A percentile compares a stretch with the other conserved stretches of the same genome.
Conservation (phyloP, 139 green algal genomes). For the Protoeuglena noctilucae region DNA sequence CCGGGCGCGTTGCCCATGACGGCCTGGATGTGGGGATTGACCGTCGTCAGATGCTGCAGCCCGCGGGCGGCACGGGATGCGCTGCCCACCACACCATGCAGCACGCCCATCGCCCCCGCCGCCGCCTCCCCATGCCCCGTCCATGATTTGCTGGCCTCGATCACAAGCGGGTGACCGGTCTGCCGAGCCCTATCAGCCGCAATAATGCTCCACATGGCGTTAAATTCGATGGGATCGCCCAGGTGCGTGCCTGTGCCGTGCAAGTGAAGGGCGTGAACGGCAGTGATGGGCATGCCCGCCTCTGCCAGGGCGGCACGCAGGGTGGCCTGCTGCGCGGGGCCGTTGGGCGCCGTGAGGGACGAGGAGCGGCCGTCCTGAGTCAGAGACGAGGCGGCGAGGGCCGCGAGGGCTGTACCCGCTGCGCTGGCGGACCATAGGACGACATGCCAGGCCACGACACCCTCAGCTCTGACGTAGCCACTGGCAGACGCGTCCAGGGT, state of each 20-base stretch:
- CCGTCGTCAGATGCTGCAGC: slow-evolving; percentile 22
- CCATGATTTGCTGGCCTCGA: not conserved
- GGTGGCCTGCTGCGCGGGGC: slow-evolving; percentile 21
- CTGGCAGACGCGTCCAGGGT: slow-evolving; percentile 59
- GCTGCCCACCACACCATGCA: not conserved
- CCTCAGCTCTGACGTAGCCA: slow-evolving; percentile 68
- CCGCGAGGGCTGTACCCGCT: slow-evolving; percentile 15
- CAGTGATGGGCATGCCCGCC: not conserved
- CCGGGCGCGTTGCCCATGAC: slow-evolving; percentile 6
- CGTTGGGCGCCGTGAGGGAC: slow-evolving; percentile 34
- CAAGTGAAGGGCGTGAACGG: slow-evolving; percentile 2
- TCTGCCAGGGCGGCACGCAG: not conserved
- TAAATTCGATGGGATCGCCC: slow-evolving; percentile 34
- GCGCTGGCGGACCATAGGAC: too few relatives aligned
- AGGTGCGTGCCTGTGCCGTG: slow-evolving; percentile 31
- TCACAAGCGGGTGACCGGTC: too few relatives aligned
- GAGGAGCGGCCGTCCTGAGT: slow-evolving; percentile 38
- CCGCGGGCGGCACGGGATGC: slow-evolving; percentile 7
- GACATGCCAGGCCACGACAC: slow-evolving; percentile 34
- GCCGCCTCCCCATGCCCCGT: not conserved
- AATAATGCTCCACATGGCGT: too few relatives aligned
- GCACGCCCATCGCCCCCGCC: not conserved
- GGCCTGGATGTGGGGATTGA: slow-evolving; percentile 34
- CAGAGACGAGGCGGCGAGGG: slow-evolving; percentile 16
- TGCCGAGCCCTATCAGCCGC: too few relatives aligned